Base-by-base conservation (phyloP, 2,329 filamentous ascomycete species). In the Incumbomyces lentus region DNA sequence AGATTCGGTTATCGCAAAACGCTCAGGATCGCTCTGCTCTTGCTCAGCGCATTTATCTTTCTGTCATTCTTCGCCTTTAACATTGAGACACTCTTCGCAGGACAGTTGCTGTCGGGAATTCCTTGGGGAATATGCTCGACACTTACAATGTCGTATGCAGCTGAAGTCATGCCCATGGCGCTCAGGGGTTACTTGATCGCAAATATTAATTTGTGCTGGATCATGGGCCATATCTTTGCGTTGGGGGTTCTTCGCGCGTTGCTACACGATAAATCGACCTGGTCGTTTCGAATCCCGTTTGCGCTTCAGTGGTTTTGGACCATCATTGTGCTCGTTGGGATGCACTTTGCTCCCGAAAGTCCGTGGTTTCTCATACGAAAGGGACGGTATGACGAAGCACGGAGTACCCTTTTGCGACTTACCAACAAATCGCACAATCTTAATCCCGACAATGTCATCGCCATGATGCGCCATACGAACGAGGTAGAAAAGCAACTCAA, bases 1-100 rank as follows among this genome's bases (percentile, higher is more conserved):
- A 70, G 74, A 14, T 78, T 79, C 54, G 78, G 78, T 14, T 82
- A 81, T 59, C 70, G 78, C 13, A 77, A 74, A 60, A 82, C 78
- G 14, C 72, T 84, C 50, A 75, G 83, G 47, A 67, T 57, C 14
- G 78, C 75, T 33, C 68, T 84, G 40, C 57, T 68, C 29, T 70
- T 54, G 59, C 78, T 62, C 14, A 48, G 51, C 18, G 50, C 44
- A 6, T 55, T 60, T 31, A 53, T 61, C 47, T 67, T 68, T 52
- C 53, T 68, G 16, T 48, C 55, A 3, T 68, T 68, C 55, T 68
- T 68, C 45, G 63, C 66, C 0, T 52, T 56, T 8, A 62, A 55
- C 32, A 44, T 68, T n/a, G 40, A 50, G 2, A 52, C 54, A 6
- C 55, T 66, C 6, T 48, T 62, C 6, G 59, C 58, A 6, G 63